Evolutionary conservation across 495 filamentous ascomycete species (phyloP), one percentile per base, ranked within the genome.

Genomic region (Lentithecium fluviatile): DNA sequence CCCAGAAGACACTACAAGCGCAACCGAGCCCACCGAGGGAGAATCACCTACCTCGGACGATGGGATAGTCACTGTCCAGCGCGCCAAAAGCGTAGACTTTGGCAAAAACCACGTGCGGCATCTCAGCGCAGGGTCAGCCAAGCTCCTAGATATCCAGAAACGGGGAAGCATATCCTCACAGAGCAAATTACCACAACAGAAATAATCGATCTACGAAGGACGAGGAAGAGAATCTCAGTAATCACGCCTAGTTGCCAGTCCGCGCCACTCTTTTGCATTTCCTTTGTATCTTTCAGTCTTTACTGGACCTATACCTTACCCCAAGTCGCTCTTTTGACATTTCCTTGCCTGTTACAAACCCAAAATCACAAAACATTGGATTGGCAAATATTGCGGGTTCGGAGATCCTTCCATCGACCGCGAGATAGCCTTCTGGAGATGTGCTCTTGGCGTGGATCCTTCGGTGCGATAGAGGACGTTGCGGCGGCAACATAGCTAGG

Each of bases 121-220:
- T 47, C 83, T 89, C 64, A 90, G 86, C 56, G 86, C 86, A 19
- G 88, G 87, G 21, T 89, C 85, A 71, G 86, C 88, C 4, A 85
- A 82, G 68, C 72, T 91, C 12, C 70, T 90, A 36, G 83, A 89
- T 53, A 76, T 89, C 25, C 53, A 45, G 25, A 66, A 63, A 48
- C 53, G 62, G 32, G 36, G 55, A 45, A 69, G 66, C 45, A 19
- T 36, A 21, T 29, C 57, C 8, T 67, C 64, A 34, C 67, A 64
- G n/a, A 45, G 25, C 40, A 26, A 34, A 45, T 32, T 51, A 26
- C 53, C 34, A 34, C 36, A 40, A 25, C 34, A 60, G 51, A 29
- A 42, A 58, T 46, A 17, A 23, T 12, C 54, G 49, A 53, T 32
- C 38, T 38, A 24, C 57, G 56, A 45, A 11, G 34, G 57, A 26